Conservation (phyloP, 2,329 filamentous ascomycete species). For the Aureobasidium lini region DNA sequence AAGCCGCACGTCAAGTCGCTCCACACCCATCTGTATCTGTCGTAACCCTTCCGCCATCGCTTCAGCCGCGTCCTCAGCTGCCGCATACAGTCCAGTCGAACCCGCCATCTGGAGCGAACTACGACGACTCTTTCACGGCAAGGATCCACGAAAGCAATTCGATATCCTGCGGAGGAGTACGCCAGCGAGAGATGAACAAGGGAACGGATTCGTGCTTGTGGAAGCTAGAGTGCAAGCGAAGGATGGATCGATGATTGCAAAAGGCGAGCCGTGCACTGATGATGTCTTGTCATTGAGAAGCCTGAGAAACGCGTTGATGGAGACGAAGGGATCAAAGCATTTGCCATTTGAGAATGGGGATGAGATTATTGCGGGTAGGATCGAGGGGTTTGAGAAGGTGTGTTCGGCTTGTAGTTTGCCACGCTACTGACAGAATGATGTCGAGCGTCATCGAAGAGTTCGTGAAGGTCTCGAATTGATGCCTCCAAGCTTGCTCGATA, state of each 20-base stretch:
- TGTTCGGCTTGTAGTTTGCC: not conserved
- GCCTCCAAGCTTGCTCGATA: no score
- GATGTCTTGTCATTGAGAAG: not conserved
- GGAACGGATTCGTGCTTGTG: not conserved
- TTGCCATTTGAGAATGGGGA: not conserved
- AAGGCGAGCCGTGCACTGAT: not conserved
- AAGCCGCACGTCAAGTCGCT: not conserved
- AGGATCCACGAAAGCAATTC: not conserved
- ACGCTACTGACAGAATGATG: not conserved
- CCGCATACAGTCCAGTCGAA: not conserved
- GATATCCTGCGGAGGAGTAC: not conserved
- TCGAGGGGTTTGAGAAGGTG: not conserved
- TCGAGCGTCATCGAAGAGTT: no score
- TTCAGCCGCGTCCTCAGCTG: not conserved
- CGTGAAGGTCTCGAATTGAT: no score
- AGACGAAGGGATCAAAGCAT: not conserved
- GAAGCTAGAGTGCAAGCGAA: not conserved
- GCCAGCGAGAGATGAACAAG: not conserved
- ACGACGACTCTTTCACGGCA: not conserved
- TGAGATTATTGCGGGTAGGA: not conserved
- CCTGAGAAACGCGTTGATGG: not conserved
- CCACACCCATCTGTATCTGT: not conserved
- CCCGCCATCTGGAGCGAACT: constrained; percentile 6
- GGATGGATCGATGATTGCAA: not conserved
- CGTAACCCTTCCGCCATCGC: not conserved